Conservation (phyloP, 805 yeast species). For the Maudiozyma turicensis region DNA sequence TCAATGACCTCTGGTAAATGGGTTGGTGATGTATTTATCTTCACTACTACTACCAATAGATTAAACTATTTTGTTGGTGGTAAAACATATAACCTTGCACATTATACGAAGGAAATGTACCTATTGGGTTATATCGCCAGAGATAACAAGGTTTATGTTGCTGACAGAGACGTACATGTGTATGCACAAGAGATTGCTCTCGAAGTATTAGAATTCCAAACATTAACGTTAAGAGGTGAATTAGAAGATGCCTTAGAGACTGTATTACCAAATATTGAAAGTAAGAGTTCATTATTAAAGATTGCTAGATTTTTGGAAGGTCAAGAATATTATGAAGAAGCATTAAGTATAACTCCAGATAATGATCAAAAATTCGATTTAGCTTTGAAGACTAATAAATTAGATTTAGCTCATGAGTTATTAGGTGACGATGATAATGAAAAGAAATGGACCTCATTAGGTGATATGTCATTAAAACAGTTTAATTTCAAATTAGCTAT, state of each 20-base stretch:
- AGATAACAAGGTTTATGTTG: conserved; percentile 80
- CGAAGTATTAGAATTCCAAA: conserved; percentile 88
- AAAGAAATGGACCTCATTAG: conserved; percentile 83
- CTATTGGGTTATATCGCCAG: conserved; percentile 83
- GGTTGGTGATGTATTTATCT: conserved; percentile 95
- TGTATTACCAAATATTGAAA: conserved; percentile 48
- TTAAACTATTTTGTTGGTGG: conserved; percentile 94
- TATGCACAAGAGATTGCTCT: conserved; percentile 73
- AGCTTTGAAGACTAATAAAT: conserved; percentile 66
- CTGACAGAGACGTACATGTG: conserved; percentile 83
- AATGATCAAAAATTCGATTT: conserved; percentile 86
- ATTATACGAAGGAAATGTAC: conserved; percentile 81
- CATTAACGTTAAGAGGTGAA: conserved; percentile 91
- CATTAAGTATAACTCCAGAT: conserved; percentile 75
- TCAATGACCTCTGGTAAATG: conserved; percentile 81
- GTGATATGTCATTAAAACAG: conserved; percentile 69
- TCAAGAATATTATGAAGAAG: conserved; percentile 79
- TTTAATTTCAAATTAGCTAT: conserved; percentile 80
- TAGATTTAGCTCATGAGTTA: conserved; percentile 60
- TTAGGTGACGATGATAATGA: conserved; percentile 45
- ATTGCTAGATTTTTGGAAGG: conserved; percentile 90
- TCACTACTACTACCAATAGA: conserved; percentile 79
- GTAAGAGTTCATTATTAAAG: conserved; percentile 55
- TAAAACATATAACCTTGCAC: conserved; percentile 82
- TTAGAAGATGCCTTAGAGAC: conserved; percentile 66